Base-by-base conservation (phyloP, 345 rosid species). In the Eucalyptus sp. region DNA sequence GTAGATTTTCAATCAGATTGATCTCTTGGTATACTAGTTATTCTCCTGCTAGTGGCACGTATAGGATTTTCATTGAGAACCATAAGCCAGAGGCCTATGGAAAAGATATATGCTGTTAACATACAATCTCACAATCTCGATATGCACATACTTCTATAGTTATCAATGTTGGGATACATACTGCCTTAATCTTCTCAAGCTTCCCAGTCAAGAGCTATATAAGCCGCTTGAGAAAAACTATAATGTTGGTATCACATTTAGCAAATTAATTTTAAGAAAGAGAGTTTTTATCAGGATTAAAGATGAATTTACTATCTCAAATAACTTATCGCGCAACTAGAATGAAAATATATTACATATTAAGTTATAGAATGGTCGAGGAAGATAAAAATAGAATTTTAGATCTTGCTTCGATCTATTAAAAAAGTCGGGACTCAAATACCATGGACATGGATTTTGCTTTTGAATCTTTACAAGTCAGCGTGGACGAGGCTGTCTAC, bases 1-100 rank as follows among this genome's bases (percentile, higher is more conserved):
- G 24, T 0, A 9, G 1, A 22, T 76, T 41, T 20, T 76, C 5
- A 10, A 76, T 20, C 20, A 20, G 8, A 3, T 41, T 41, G 5
- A 11, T 41, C 83, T 20, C 29, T 37, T 4, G 14, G 1, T 20
- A 41, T 16, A 4, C 48, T 2, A 0, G 2, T 3, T 24, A 20
- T 37, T 41, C 5, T 41, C 84, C 41, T 0, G 10, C 4, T 7
- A 0, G 1, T 3, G 27, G 2, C 83, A 37, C 1, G 3, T 3
- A 10, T 6, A 10, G 3, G 83, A 41, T 41, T 71, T 76, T 41
- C 27, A 33, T 68, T 20, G 20, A 68, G 44, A 64, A 68, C 43
- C 24, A 68, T 8, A 68, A 31, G 12, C 43, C 7, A 31, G 0
- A 56, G 22, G 13, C 44, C 44, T 68, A 33, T 68, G 27, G 20